Evolutionary conservation across 2,329 filamentous ascomycete species (phyloP).

Genomic region (Mycogone perniciosa): DNA sequence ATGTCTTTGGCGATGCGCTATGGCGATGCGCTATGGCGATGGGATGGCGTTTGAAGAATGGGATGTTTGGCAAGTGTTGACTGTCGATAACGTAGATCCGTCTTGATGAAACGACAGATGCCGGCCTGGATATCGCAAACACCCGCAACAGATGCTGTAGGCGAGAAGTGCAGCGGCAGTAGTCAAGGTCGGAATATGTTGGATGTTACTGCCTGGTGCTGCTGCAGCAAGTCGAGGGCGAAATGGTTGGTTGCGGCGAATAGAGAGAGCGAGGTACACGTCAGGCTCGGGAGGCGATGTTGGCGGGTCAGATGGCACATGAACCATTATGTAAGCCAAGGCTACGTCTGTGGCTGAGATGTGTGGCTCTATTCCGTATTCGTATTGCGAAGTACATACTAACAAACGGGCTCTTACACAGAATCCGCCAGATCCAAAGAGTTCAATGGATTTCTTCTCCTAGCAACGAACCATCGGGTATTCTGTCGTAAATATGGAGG

Average conservation of each 20-base stretch:
- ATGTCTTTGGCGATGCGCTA: conserved; percentile 21
- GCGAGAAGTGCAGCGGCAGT: background rate
- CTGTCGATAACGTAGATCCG: background rate
- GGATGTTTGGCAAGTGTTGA: background rate
- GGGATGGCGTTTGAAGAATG: background rate
- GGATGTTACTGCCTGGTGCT: conserved; percentile 10
- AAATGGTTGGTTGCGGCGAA: conserved; percentile 15
- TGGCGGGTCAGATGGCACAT: conserved; percentile 14
- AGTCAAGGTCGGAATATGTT: background rate
- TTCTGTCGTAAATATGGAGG: too few species aligned
- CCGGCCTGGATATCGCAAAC: too few species aligned
- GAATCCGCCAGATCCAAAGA: too few species aligned
- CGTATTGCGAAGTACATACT: background rate
- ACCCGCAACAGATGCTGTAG: background rate
- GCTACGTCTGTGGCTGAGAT: conserved; percentile 1
- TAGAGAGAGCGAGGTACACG: conserved; percentile 19
- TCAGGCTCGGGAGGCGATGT: conserved; percentile 15
- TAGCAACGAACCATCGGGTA: too few species aligned
- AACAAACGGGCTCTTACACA: too few species aligned
- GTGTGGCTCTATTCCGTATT: background rate
- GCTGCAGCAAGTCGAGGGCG: conserved; percentile 12
- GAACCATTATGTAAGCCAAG: conserved; percentile 11
- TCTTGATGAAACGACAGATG: too few species aligned
- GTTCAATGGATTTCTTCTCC: too few species aligned
- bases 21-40: conserved; percentile 12